These are phyloP conservation scores for Ophiosphaerella herpotricha DNA, from an alignment of 2,329 filamentous ascomycete species.

Conservation along the genomic window DNA sequence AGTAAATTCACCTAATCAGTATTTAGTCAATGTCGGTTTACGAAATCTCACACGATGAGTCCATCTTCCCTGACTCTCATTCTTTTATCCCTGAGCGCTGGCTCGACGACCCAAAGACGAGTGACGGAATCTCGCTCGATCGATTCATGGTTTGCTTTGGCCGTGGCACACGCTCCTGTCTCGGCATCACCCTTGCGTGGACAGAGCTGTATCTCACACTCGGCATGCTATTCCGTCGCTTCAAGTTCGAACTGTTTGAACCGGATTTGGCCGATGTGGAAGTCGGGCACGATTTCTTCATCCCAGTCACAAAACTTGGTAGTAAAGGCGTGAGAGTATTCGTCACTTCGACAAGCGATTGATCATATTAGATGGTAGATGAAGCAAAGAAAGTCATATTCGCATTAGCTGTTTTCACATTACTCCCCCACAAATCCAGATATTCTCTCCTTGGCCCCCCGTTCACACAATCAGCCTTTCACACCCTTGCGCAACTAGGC, in stretches of 20 bases:
- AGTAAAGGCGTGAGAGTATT: slow-evolving; percentile 44
- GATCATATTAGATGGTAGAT: too few relatives aligned
- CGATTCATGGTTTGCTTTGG: slow-evolving; percentile 50
- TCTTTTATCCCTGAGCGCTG: slow-evolving; percentile 49
- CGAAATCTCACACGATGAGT: slow-evolving; percentile 41
- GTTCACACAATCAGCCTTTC: background rate
- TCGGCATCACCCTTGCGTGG: slow-evolving; percentile 49
- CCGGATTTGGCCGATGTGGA: slow-evolving; percentile 36
- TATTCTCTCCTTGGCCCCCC: background rate
- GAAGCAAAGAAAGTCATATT: too few relatives aligned
- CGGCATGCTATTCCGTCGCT: slow-evolving; percentile 41
- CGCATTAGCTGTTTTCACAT: background rate
- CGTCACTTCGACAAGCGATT: slow-evolving; percentile 10
- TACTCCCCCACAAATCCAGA: background rate
- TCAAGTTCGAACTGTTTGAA: slow-evolving; percentile 37
- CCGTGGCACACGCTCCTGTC: slow-evolving; percentile 49
- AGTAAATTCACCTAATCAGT: too few relatives aligned
- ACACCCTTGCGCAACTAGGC: too few relatives aligned
- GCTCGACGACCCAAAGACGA: slow-evolving; percentile 37
- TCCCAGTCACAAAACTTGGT: slow-evolving; percentile 38
- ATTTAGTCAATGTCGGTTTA: slow-evolving; percentile 40
- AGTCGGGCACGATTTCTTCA: slow-evolving; percentile 47
- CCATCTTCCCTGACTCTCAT: slow-evolving; percentile 44
- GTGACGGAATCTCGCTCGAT: slow-evolving; percentile 41
- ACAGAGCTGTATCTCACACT: slow-evolving; percentile 41